Conservation (phyloP, 164 flowering plant species). For the Brasenia schreberi region DNA sequence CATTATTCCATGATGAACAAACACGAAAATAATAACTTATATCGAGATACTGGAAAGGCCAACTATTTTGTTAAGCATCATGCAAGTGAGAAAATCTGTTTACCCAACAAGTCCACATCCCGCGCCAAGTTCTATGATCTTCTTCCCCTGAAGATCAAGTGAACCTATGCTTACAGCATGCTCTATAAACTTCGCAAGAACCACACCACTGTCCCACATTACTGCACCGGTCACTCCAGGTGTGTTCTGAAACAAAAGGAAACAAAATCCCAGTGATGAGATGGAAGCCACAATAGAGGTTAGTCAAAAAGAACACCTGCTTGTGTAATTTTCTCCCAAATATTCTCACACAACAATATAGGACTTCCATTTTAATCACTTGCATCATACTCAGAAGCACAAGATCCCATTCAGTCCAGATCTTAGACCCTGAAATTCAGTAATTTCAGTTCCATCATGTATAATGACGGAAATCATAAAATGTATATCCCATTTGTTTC, state of each 20-base stretch:
- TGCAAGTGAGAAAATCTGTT: neutral
- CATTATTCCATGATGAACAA: no score
- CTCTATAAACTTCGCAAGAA: constrained; percentile 77
- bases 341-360: neutral
- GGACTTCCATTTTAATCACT: neutral
- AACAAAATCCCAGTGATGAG: neutral
- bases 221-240: constrained; percentile 94
- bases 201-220: constrained; percentile 95
- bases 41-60: no score
- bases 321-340: neutral
- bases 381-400: neutral
- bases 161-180: constrained; percentile 55
- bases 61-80: no score
- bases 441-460: no score
- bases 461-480: no score
- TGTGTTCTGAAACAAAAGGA: constrained; percentile 20
- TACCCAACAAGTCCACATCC: constrained; percentile 96
- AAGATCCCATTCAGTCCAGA: no score
- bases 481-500: no score
- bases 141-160: constrained; percentile 57
- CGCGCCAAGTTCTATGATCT: constrained; percentile 73
- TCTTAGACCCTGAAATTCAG: no score
- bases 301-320: neutral
- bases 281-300: neutral
- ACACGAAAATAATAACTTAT: no score